These are phyloP conservation scores for Zostera marina DNA, from an alignment of 116 monocot species.

Conservation along the genomic window DNA sequence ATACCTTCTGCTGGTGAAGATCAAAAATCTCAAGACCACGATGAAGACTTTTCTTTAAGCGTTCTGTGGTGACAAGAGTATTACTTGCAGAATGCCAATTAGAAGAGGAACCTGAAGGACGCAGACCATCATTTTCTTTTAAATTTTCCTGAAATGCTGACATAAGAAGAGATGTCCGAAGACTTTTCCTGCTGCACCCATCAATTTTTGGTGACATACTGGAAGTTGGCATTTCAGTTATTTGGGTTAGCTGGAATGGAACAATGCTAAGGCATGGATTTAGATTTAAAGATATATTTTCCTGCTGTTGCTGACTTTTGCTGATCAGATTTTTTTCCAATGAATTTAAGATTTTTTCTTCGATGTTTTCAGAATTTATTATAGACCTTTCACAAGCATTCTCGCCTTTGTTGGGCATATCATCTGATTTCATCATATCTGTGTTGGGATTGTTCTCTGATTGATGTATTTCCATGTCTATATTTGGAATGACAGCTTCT, in stretches of 20 bases:
- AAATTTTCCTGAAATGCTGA: slow-evolving; percentile 31
- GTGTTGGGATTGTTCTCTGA: not conserved
- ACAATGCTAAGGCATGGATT: slow-evolving; percentile 24
- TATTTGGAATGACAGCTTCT: not conserved
- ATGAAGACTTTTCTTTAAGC: slow-evolving; percentile 49
- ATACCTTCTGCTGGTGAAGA: slow-evolving; percentile 22
- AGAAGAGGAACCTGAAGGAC: not conserved
- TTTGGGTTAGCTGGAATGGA: slow-evolving; percentile 17
- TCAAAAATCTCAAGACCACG: slow-evolving; percentile 56
- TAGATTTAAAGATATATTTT: slow-evolving; percentile 1
- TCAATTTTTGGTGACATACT: slow-evolving; percentile 28
- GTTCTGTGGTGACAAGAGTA: slow-evolving; percentile 23
- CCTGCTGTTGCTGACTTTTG: slow-evolving; percentile 1
- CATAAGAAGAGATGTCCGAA: slow-evolving; percentile 29
- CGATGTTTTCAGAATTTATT: not conserved
- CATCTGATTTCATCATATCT: not conserved
- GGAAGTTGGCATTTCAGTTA: slow-evolving; percentile 19
- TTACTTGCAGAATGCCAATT: slow-evolving; percentile 8
- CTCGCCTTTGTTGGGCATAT: not conserved
- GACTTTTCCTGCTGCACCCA: slow-evolving; percentile 36
- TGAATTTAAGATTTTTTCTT: not conserved
- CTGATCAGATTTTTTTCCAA: not conserved
- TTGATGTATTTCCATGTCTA: slow-evolving; percentile 3
- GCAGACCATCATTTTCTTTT: slow-evolving; percentile 9
- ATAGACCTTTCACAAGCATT: not conserved